Evolutionary conservation across 805 yeast species (phyloP).

Genomic region (Jamesozyma piceae): DNA sequence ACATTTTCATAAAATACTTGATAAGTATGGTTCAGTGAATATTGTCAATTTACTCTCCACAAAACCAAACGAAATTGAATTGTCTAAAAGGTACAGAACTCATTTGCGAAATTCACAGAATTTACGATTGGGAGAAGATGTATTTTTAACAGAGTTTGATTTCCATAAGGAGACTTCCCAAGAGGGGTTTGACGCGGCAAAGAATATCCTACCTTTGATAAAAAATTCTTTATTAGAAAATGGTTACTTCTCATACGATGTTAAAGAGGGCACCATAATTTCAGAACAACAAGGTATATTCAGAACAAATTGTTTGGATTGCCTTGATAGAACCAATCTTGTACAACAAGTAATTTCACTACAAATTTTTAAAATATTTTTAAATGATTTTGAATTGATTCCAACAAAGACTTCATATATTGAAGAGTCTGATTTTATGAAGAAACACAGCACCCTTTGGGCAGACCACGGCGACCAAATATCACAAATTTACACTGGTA

Average conservation of each 20-base stretch:
- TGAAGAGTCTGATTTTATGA: slow-evolving; percentile 48
- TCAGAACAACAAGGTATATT: slow-evolving; percentile 84
- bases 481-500: slow-evolving; percentile 92
- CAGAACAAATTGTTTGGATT: slow-evolving; percentile 87
- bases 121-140: slow-evolving; percentile 21
- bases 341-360: slow-evolving; percentile 75
- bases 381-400: slow-evolving; percentile 34
- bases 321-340: slow-evolving; percentile 87
- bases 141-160: slow-evolving; percentile 74
- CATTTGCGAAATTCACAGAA: slow-evolving; percentile 41
- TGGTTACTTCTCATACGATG: slow-evolving; percentile 76
- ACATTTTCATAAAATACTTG: slow-evolving; percentile 63
- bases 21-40: slow-evolving; percentile 78
- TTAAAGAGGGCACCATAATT: slow-evolving; percentile 40
- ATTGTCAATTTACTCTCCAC: slow-evolving; percentile 75
- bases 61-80: slow-evolving; percentile 64
- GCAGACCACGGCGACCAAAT: slow-evolving; percentile 98
- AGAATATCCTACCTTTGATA: slow-evolving; percentile 53
- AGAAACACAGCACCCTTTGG: slow-evolving; percentile 79
- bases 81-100: slow-evolving; percentile 54
- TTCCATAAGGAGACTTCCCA: slow-evolving; percentile 87
- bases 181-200: slow-evolving; percentile 79
- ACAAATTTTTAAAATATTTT: slow-evolving; percentile 50
- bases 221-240: slow-evolving; percentile 59
- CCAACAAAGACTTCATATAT: slow-evolving; percentile 9